Evolutionary conservation across 805 yeast species (phyloP).

Genomic region (Ogataea angusta): DNA sequence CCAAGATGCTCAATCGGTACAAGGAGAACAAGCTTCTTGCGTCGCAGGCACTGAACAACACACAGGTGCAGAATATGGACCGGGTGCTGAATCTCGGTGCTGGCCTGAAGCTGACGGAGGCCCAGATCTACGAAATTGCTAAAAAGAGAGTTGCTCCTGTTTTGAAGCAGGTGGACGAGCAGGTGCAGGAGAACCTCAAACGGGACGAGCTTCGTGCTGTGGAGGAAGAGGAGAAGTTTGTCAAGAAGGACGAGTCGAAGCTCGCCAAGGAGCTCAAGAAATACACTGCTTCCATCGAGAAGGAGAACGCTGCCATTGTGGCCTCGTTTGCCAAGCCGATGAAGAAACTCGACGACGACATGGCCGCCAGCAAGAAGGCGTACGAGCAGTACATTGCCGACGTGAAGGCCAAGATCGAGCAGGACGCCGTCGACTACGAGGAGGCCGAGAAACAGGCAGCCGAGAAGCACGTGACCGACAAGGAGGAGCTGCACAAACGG

Average conservation of each 20-base stretch:
- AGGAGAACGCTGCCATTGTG: slow-evolving; percentile 36
- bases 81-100: slow-evolving; percentile 50
- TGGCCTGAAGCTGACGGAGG: slow-evolving; percentile 52
- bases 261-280: slow-evolving; percentile 37
- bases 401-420: slow-evolving; percentile 41
- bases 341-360: slow-evolving; percentile 23
- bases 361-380: slow-evolving; percentile 29
- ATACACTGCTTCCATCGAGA: slow-evolving; percentile 37
- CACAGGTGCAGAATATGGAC: slow-evolving; percentile 45
- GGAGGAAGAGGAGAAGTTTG: slow-evolving; percentile 38
- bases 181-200: slow-evolving; percentile 42
- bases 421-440: slow-evolving; percentile 42
- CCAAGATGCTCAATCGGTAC: slow-evolving; percentile 46
- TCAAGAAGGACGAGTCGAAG: slow-evolving; percentile 29
- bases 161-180: slow-evolving; percentile 46
- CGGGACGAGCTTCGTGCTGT: slow-evolving; percentile 39
- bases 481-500: slow-evolving; percentile 39
- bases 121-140: slow-evolving; percentile 54
- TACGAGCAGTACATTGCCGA: slow-evolving; percentile 39
- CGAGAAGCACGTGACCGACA: slow-evolving; percentile 43
- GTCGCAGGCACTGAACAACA: slow-evolving; percentile 41
- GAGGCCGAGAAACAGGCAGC: slow-evolving; percentile 46
- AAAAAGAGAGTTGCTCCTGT: slow-evolving; percentile 54
- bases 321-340: slow-evolving; percentile 23
- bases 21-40: slow-evolving; percentile 48